These are phyloP conservation scores for Heterobasidion irregulare DNA, from an alignment of 1,284 basidiomycete genomes.

Conservation along the genomic window DNA sequence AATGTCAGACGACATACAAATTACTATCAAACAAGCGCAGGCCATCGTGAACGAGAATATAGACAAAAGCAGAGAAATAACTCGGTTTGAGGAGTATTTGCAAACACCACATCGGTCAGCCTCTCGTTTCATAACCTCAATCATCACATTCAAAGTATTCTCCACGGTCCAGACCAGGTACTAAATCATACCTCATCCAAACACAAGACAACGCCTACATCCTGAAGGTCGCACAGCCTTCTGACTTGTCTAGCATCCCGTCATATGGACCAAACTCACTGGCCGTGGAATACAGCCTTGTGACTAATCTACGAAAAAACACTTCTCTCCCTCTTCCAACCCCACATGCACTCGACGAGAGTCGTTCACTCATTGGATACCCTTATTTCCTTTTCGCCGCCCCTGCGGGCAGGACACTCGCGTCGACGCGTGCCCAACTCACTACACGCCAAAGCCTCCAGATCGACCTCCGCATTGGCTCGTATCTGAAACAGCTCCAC, in stretches of 20 bases:
- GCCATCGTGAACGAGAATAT: not conserved
- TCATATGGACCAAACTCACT: conserved; percentile 19
- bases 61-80: not conserved
- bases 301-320: conserved; percentile 13
- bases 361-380: conserved; percentile 15
- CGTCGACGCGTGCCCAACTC: conserved; percentile 29
- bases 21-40: not conserved
- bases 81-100: not conserved
- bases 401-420: conserved; percentile 21
- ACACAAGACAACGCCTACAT: conserved; percentile 4
- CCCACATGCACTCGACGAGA: conserved; percentile 11
- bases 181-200: not conserved
- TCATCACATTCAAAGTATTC: not conserved
- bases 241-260: not conserved
- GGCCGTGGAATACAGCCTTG: conserved; percentile 17
- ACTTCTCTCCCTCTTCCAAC: conserved; percentile 16
- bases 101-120: not conserved
- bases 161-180: not conserved
- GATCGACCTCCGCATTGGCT: conserved; percentile 52
- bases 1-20: not conserved
- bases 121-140: not conserved
- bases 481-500: conserved; percentile 53
- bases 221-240: conserved; percentile 15
- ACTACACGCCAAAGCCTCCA: conserved; percentile 30
- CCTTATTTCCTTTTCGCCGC: conserved; percentile 20